phyloP scores from a whole-genome alignment of 805 yeast genomes.

The Komagataella kurtzmanii region DNA sequence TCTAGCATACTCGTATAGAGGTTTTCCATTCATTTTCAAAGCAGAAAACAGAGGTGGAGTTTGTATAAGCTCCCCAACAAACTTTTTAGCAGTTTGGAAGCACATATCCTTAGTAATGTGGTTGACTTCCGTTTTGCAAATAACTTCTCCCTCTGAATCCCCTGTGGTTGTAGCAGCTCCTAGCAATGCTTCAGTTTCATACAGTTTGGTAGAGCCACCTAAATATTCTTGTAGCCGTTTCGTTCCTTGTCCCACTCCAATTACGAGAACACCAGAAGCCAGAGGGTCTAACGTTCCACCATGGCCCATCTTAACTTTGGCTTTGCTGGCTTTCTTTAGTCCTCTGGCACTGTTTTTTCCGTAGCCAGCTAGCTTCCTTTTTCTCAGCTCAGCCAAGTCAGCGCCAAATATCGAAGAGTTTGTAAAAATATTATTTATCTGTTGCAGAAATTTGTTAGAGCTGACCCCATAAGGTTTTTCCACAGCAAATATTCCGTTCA shows the following conservation, averaged over 20 bases:
- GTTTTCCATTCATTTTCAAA: constrained; percentile 86
- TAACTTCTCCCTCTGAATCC: constrained; percentile 77
- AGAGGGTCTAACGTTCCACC: constrained; percentile 96
- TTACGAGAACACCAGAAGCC: constrained; percentile 87
- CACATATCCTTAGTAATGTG: constrained; percentile 46
- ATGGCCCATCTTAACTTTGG: constrained; percentile 85
- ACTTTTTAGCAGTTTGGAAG: constrained; percentile 37
- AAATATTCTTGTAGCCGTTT: constrained; percentile 63
- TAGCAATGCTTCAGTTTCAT: constrained; percentile 72
- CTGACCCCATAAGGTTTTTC: constrained; percentile 81
- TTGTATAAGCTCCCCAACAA: constrained; percentile 73
- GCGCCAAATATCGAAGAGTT: constrained; percentile 41
- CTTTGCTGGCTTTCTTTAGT: constrained; percentile 23
- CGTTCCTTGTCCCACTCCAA: constrained; percentile 91
- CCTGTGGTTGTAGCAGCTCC: constrained; percentile 93
- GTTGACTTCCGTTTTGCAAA: constrained; percentile 39
- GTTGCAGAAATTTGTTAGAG: constrained; percentile 60
- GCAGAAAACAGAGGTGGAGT: constrained; percentile 96
- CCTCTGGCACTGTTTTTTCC: constrained; percentile 21
- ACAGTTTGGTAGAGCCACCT: constrained; percentile 63
- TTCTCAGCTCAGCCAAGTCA: constrained; percentile 36
- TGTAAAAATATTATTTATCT: constrained; percentile 51
- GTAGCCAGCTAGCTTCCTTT: constrained; percentile 27
- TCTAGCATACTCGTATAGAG: constrained; percentile 89
- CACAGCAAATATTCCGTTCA: constrained; percentile 92